These are phyloP conservation scores for Beta lomatogona DNA, from an alignment of 179 eudicot genomes.

Conservation along the genomic window DNA sequence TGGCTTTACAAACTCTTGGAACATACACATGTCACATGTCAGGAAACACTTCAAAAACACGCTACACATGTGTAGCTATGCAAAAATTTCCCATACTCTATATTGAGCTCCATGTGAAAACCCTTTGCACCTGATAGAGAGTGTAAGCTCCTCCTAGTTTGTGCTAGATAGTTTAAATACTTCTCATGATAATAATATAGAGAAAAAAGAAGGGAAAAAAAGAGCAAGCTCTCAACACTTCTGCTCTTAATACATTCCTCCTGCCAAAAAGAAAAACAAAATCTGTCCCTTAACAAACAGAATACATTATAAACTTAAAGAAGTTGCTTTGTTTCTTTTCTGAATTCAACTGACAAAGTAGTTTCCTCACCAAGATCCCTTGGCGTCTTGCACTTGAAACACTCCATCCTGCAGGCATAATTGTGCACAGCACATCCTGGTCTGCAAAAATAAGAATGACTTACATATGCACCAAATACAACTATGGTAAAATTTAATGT, in stretches of 20 bases:
- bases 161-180: conserved; percentile 1
- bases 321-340: not conserved
- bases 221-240: not conserved
- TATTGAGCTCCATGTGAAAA: conserved; percentile 6
- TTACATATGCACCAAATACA: not conserved
- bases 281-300: not conserved
- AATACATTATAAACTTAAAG: not conserved
- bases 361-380: conserved; percentile 47
- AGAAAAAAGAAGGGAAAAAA: not conserved
- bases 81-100: not conserved
- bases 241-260: conserved; percentile 24
- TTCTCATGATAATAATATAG: not conserved
- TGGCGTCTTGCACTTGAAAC: conserved; percentile 67
- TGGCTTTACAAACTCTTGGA: not conserved
- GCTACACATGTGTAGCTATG: not conserved
- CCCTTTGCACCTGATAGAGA: not conserved
- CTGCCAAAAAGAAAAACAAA: conserved; percentile 19
- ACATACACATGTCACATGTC: not conserved
- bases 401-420: conserved; percentile 76
- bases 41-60: not conserved
- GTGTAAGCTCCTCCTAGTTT: not conserved
- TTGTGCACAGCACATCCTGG: conserved; percentile 78
- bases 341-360: conserved; percentile 8
- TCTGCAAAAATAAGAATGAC: conserved; percentile 38
- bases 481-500: not conserved